Evolutionary conservation across 345 rosid genomes (phyloP), one percentile per base, ranked within the genome.

Genomic region (Leavenworthia alabamica): DNA sequence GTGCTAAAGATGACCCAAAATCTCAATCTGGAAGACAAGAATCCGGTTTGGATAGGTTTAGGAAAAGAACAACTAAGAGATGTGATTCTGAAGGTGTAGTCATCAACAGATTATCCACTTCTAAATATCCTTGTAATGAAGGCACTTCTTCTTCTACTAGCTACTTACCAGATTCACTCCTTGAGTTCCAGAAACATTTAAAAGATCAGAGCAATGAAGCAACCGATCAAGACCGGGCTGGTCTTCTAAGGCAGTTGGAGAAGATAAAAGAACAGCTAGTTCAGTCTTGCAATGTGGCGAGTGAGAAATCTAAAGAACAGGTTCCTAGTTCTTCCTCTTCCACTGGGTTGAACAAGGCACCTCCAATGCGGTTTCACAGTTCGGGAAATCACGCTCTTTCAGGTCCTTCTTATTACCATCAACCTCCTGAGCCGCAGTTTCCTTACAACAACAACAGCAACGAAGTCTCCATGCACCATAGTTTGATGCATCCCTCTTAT

Each of bases 191-290:
- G 22, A 79, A 66, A 46, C 57, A 28, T 33, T 33, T 65, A 55
- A 42, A 29, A 53, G 45, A 29, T 4, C 64, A 12, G 51, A 65
- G 45, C 37, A 73, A 73, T 64, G 82, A 60, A 53, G 68, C 80
- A 6, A 68, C 77, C 23, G 84, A 75, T 37, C 77, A 77, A 44
- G 88, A 89, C 74, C 73, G 88, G 52, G 91, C 80, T 59, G 97
- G 80, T 77, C 93, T 92, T 62, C 72, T 92, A 20, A 83, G 86
- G 75, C 88, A 89, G 83, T 65, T 92, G 47, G 94, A 89, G 50
- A 86, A 89, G 73, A 80, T 92, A n/a, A 92, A 86, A 82, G 89
- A 86, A 77, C 93, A 92, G 72, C 91, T 89, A 56, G 77, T 72
- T 66, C 81, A 79, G 23, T 69, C 68, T 53, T 69, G 73, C 41